Percentiles rank a stretch among this genome's conserved stretches.
phyloP scores from a whole-genome alignment of 192 early-diverging fungal species.

The Mortierella alpina region DNA sequence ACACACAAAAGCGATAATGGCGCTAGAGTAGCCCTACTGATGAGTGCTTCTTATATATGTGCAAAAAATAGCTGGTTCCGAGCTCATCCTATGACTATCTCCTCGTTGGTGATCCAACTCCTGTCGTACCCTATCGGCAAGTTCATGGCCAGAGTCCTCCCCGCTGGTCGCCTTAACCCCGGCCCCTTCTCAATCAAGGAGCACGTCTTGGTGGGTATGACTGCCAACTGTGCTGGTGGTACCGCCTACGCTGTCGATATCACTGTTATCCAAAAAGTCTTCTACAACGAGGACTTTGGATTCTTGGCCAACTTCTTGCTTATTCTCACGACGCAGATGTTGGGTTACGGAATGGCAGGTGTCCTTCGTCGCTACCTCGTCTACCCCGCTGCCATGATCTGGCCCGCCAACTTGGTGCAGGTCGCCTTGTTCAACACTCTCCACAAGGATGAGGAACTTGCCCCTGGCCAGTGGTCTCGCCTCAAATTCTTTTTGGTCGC shows the following conservation, averaged over 20 bases:
- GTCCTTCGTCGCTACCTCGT: constrained; percentile 84
- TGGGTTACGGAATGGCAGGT: constrained; percentile 77
- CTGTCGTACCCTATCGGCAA: constrained; percentile 63
- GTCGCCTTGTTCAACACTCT: constrained; percentile 61
- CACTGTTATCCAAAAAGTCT: constrained; percentile 65
- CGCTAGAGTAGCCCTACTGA: not conserved
- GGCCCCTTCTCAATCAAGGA: constrained; percentile 77
- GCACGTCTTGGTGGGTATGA: constrained; percentile 69
- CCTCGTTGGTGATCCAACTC: constrained; percentile 60
- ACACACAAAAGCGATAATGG: not conserved
- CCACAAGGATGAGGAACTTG: constrained; percentile 58
- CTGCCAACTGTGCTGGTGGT: constrained; percentile 60
- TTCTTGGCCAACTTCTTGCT: constrained; percentile 65
- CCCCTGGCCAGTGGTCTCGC: constrained; percentile 58
- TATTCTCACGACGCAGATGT: constrained; percentile 66
- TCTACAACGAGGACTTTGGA: constrained; percentile 64
- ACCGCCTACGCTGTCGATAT: constrained; percentile 71
- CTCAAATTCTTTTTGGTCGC: constrained; percentile 57
- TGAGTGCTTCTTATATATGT: not conserved
- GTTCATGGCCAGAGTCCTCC: constrained; percentile 56
- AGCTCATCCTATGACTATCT: constrained; percentile 53
- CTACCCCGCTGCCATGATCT: constrained; percentile 86
- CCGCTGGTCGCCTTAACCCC: constrained; percentile 62
- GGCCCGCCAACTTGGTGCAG: constrained; percentile 82
- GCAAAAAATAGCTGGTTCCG: constrained; percentile 53